Evolutionary conservation across 805 yeast genomes (phyloP).

Genomic region (Kluyveromyces starmeri): DNA sequence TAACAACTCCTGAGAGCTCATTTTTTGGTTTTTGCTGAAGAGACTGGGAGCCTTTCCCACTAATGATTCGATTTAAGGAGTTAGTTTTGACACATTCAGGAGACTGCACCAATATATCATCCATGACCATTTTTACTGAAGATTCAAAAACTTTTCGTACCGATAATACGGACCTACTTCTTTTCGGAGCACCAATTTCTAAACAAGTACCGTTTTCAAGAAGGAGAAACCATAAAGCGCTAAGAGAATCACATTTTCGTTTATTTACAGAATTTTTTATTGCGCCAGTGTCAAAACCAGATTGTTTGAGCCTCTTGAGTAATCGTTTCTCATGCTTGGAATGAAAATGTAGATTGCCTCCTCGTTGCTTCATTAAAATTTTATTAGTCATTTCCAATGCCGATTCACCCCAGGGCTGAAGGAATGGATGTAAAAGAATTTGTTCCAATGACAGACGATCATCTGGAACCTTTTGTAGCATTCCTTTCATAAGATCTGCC

Average conservation of each 20-base stretch:
- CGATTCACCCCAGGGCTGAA: constrained; percentile 37
- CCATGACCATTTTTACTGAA: constrained; percentile 7
- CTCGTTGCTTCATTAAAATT: constrained; percentile 30
- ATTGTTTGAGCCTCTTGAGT: constrained; percentile 46
- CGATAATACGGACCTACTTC: constrained; percentile 30
- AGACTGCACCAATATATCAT: constrained; percentile 3
- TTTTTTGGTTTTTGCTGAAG: too few relatives aligned
- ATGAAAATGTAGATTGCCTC: constrained; percentile 38
- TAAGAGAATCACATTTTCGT: constrained; percentile 58
- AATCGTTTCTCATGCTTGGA: constrained; percentile 55
- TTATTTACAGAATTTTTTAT: constrained; percentile 49
- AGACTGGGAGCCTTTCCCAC: constrained; percentile 19
- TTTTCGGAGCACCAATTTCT: constrained; percentile 27
- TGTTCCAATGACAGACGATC: constrained; percentile 49
- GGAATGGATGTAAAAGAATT: constrained; percentile 43
- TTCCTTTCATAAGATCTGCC: constrained; percentile 38
- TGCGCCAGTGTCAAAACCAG: constrained; percentile 55
- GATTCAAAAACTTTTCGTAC: constrained; percentile 27
- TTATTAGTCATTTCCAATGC: constrained; percentile 35
- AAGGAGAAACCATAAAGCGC: constrained; percentile 66
- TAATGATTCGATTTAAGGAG: constrained; percentile 21
- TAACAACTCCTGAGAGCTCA: too few relatives aligned
- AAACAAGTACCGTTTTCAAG: constrained; percentile 38
- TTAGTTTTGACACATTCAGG: constrained; percentile 8
- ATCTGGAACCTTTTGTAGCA: constrained; percentile 60